These are phyloP conservation scores for Podospora appendiculata DNA, from an alignment of 495 filamentous ascomycete genomes.

Conservation along the genomic window DNA sequence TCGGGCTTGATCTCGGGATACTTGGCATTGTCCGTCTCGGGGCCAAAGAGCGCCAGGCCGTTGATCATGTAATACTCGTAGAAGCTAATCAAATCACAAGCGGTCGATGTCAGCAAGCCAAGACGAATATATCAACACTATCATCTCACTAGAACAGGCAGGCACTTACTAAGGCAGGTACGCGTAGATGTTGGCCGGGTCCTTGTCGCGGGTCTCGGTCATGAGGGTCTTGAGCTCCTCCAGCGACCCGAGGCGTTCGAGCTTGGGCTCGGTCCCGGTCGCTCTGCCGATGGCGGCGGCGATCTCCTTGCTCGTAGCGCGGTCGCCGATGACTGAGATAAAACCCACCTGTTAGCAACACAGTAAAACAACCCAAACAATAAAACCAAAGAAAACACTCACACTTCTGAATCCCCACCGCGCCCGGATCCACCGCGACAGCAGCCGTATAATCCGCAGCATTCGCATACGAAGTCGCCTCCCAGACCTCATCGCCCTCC, in stretches of 20 bases:
- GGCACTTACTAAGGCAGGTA: neutral
- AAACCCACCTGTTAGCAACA: neutral
- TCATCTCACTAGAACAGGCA: no score
- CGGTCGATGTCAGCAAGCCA: no score
- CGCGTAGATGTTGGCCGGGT: conserved; percentile 16
- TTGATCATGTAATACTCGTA: conserved; percentile 18
- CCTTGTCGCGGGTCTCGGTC: conserved; percentile 12
- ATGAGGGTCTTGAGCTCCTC: conserved; percentile 28
- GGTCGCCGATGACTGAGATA: conserved; percentile 24
- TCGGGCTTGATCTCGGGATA: conserved; percentile 27
- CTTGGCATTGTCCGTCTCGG: conserved; percentile 19
- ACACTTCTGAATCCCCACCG: conserved; percentile 22
- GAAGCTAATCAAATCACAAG: no score
- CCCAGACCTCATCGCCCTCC: conserved; percentile 27
- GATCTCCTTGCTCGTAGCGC: conserved; percentile 19
- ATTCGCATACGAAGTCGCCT: conserved; percentile 26
- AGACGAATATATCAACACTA: no score
- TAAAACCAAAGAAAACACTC: conserved; percentile 5
- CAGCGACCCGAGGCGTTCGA: conserved; percentile 23
- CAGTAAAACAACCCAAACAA: no score
- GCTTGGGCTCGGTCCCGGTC: conserved; percentile 22
- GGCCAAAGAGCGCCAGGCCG: conserved; percentile 12
- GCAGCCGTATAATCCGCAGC: conserved; percentile 30
- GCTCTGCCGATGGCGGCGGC: conserved; percentile 17
- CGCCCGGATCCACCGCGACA: conserved; percentile 19